phyloP scores from a whole-genome alignment of 352 stramenopile species.

The Phytophthora capsici region DNA sequence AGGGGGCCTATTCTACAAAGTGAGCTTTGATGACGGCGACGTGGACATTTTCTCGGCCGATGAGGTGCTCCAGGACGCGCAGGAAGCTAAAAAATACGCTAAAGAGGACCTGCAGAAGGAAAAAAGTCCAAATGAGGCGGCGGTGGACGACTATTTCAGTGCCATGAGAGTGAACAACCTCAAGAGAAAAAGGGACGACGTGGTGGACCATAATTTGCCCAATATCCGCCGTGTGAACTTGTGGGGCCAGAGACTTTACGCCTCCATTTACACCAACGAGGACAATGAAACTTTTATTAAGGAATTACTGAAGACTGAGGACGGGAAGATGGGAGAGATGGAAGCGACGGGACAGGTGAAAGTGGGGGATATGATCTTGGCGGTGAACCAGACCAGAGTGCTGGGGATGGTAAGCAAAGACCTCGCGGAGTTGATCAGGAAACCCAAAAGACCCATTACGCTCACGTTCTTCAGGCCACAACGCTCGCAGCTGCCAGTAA shows the following conservation, averaged over 20 bases:
- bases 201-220: not conserved
- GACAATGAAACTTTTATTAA: constrained; percentile 56
- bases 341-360: constrained; percentile 59
- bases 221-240: constrained; percentile 45
- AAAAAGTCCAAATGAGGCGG: not conserved
- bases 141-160: constrained; percentile 28
- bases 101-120: constrained; percentile 34
- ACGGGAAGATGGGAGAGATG: constrained; percentile 63
- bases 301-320: constrained; percentile 54
- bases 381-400: constrained; percentile 44
- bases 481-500: not conserved
- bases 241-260: constrained; percentile 69
- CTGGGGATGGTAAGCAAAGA: constrained; percentile 44
- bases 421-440: constrained; percentile 63
- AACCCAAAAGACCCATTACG: constrained; percentile 45
- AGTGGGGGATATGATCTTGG: constrained; percentile 61
- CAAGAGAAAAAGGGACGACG: constrained; percentile 56
- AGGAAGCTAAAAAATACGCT: constrained; percentile 34
- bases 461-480: constrained; percentile 52
- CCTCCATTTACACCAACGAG: constrained; percentile 65
- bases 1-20: constrained; percentile 71
- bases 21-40: constrained; percentile 85
- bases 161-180: constrained; percentile 39
- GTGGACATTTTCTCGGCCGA: constrained; percentile 70
- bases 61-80: constrained; percentile 58